These are phyloP conservation scores for Radiomyces spectabilis DNA, from an alignment of 192 early-diverging fungal species.

Conservation along the genomic window DNA sequence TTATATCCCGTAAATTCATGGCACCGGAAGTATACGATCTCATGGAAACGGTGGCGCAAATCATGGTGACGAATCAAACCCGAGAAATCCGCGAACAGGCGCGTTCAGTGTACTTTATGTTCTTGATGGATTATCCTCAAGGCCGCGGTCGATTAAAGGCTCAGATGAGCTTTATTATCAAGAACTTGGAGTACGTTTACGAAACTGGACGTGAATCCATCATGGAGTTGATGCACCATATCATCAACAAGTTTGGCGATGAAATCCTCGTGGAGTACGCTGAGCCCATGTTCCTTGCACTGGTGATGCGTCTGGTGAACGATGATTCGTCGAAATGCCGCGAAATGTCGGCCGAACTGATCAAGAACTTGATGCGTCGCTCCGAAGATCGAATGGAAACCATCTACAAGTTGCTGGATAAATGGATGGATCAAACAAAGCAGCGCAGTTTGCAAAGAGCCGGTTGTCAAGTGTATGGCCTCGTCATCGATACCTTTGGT, in stretches of 20 bases:
- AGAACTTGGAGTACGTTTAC: slow-evolving; percentile 86
- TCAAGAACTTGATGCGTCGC: slow-evolving; percentile 58
- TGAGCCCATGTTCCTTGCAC: slow-evolving; percentile 78
- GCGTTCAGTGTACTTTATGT: slow-evolving; percentile 76
- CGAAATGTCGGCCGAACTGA: slow-evolving; percentile 74
- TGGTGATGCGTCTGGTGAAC: slow-evolving; percentile 81
- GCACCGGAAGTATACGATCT: slow-evolving; percentile 89
- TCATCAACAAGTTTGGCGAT: slow-evolving; percentile 75
- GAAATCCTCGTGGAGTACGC: slow-evolving; percentile 64
- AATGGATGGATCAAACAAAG: slow-evolving; percentile 60
- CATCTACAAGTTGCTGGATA: slow-evolving; percentile 59
- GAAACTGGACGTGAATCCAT: slow-evolving; percentile 90
- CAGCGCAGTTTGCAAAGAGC: slow-evolving; percentile 69
- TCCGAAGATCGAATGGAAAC: slow-evolving; percentile 57
- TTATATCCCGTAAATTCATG: slow-evolving; percentile 78
- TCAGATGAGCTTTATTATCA: slow-evolving; percentile 81
- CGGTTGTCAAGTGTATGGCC: slow-evolving; percentile 77
- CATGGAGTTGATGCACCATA: slow-evolving; percentile 77
- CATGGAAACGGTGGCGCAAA: slow-evolving; percentile 71
- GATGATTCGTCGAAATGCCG: slow-evolving; percentile 92
- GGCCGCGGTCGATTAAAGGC: slow-evolving; percentile 71
- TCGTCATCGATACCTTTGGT: slow-evolving; percentile 74
- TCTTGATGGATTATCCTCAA: slow-evolving; percentile 95
- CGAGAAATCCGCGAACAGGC: slow-evolving; percentile 75
- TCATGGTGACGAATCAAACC: slow-evolving; percentile 85